These are phyloP conservation scores for Pichia sp. DNA, from an alignment of 1,139 yeast species.

Conservation along the genomic window DNA sequence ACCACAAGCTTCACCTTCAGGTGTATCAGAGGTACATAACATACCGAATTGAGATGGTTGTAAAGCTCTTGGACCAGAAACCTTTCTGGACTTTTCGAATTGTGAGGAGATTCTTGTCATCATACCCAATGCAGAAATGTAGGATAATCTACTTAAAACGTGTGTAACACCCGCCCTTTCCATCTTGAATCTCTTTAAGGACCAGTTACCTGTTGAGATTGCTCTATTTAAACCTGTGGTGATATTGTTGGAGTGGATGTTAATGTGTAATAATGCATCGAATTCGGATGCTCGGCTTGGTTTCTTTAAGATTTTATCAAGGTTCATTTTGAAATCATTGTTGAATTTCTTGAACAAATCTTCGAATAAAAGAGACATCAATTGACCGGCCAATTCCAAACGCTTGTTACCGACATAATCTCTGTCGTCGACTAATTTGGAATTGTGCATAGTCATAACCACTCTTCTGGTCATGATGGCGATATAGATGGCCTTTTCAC, in stretches of 20 bases:
- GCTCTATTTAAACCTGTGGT: slow-evolving; percentile 96
- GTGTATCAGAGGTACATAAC: slow-evolving; percentile 99
- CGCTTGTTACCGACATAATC: slow-evolving; percentile 99
- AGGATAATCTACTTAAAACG: slow-evolving; percentile 85
- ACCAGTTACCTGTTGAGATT: slow-evolving; percentile 98
- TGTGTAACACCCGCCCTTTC: slow-evolving; percentile 99
- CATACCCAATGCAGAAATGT: slow-evolving; percentile 97
- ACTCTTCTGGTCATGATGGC: slow-evolving; percentile 98
- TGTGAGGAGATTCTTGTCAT: slow-evolving; percentile 99
- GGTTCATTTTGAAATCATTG: slow-evolving; percentile 88
- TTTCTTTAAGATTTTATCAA: slow-evolving; percentile 89
- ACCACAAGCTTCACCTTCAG: slow-evolving; percentile 99
- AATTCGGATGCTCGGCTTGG: slow-evolving; percentile 95
- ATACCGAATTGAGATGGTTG: slow-evolving; percentile 99
- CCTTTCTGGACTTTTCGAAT: slow-evolving; percentile 96
- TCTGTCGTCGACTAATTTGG: slow-evolving; percentile 95
- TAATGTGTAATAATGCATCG: slow-evolving; percentile 86
- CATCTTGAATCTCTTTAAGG: slow-evolving; percentile 98
- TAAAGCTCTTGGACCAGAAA: slow-evolving; percentile 97
- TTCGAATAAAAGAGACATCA: slow-evolving; percentile 91
- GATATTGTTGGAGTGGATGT: slow-evolving; percentile 88
- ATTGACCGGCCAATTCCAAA: slow-evolving; percentile 94
- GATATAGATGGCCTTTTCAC: slow-evolving; percentile 91
- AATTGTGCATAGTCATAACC: slow-evolving; percentile 92
- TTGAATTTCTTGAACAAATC: slow-evolving; percentile 96